Conservation (phyloP, 225 moss, liverwort and hornwort species). For the Rhytidiadelphus loreus region DNA sequence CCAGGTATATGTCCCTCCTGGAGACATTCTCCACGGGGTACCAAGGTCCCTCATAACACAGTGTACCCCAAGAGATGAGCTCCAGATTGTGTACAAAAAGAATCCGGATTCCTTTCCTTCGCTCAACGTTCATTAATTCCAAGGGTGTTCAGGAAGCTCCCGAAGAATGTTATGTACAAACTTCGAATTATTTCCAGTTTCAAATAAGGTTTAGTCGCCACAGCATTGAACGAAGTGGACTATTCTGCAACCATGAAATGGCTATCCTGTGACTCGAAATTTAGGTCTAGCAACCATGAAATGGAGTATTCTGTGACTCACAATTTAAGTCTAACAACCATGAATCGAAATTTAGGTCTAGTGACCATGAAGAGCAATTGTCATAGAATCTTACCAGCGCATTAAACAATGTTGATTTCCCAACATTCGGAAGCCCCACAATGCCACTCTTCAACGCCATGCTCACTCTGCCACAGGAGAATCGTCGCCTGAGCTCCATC, state of each 20-base stretch:
- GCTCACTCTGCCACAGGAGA: conserved; percentile 40
- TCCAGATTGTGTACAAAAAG: neutral
- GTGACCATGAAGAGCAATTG: neutral
- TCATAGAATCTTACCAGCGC: conserved; percentile 40
- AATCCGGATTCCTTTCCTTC: neutral
- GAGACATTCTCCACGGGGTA: neutral
- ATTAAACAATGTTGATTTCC: conserved; percentile 92
- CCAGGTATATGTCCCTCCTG: neutral
- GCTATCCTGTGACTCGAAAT: neutral
- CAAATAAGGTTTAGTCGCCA: neutral
- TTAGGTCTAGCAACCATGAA: neutral
- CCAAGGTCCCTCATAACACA: neutral
- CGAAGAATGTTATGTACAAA: neutral
- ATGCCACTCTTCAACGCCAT: conserved; percentile 92
- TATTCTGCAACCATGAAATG: neutral
- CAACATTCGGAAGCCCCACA: conserved; percentile 93
- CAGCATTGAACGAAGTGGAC: neutral
- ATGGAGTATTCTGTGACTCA: neutral
- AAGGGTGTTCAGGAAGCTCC: neutral
- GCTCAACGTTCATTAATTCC: neutral
- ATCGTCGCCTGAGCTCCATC: conserved; percentile 6
- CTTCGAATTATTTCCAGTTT: neutral
- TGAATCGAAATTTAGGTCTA: neutral
- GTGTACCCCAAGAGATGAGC: neutral
- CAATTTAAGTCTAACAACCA: neutral